Conservation (phyloP, 768 basidiomycete genomes). For the Psilocybe cyanescens region DNA sequence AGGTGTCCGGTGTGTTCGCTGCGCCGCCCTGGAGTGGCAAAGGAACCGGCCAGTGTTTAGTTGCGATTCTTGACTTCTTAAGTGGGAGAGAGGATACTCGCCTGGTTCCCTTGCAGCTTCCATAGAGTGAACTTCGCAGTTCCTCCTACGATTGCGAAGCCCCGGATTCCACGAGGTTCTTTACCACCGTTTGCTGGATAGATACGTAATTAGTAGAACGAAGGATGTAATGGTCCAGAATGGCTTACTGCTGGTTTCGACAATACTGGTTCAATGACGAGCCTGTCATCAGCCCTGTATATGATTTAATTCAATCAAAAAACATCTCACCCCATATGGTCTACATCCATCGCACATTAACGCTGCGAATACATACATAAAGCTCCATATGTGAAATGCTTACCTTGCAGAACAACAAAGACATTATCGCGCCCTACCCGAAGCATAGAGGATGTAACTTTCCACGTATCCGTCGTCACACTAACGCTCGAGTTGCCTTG, state of each 20-base stretch:
- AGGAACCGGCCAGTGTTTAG: background rate
- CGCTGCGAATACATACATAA: background rate
- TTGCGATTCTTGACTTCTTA: slow-evolving; percentile 14
- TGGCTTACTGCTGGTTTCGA: slow-evolving; percentile 49
- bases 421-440: slow-evolving; percentile 44
- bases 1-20: slow-evolving; percentile 25
- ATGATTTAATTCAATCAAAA: background rate
- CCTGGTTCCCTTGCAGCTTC: slow-evolving; percentile 75
- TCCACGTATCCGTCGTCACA: slow-evolving; percentile 45
- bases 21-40: slow-evolving; percentile 18
- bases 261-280: slow-evolving; percentile 35
- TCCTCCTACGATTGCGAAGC: slow-evolving; percentile 45
- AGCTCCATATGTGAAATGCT: background rate
- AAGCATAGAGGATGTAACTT: slow-evolving; percentile 37
- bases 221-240: background rate
- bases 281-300: background rate
- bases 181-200: slow-evolving; percentile 49
- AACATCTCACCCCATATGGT: slow-evolving; percentile 49
- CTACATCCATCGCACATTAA: slow-evolving; percentile 23
- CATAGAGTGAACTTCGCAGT: slow-evolving; percentile 55
- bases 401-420: slow-evolving; percentile 40
- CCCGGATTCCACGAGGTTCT: slow-evolving; percentile 52
- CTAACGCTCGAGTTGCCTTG: slow-evolving; percentile 48
- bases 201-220: background rate
- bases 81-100: slow-evolving; percentile 41